These are phyloP conservation scores for Moniliophthora roreri DNA, from an alignment of 1,284 basidiomycete species.

Conservation along the genomic window DNA sequence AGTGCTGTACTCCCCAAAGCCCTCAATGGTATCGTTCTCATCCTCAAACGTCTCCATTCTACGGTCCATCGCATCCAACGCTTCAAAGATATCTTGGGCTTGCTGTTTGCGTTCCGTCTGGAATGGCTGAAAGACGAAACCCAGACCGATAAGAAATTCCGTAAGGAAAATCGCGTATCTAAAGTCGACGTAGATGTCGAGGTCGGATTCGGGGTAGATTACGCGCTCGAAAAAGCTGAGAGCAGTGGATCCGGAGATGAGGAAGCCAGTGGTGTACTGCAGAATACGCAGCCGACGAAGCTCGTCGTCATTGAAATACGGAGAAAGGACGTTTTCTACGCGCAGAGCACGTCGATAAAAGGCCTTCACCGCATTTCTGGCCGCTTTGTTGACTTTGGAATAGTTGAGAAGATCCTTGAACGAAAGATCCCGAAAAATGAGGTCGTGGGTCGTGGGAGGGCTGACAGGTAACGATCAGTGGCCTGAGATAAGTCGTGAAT, in stretches of 20 bases:
- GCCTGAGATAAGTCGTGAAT: too few species aligned
- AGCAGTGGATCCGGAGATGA: slow-evolving; percentile 5
- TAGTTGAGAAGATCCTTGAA: neutral
- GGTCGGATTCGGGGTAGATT: neutral
- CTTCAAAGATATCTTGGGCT: neutral
- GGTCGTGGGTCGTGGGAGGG: neutral
- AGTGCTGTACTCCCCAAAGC: neutral
- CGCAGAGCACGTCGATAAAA: neutral
- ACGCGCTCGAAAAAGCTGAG: slow-evolving; percentile 1
- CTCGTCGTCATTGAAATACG: neutral
- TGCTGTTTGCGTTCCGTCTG: neutral
- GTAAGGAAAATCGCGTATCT: neutral
- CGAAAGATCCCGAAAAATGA: neutral
- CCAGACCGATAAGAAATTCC: neutral
- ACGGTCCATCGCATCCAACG: neutral
- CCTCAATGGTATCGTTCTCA: neutral
- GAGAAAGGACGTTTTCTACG: neutral
- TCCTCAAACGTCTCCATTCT: neutral
- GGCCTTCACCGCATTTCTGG: neutral
- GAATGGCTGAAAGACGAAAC: neutral
- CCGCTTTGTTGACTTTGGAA: neutral
- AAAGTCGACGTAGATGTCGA: slow-evolving; percentile 3
- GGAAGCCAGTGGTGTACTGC: neutral
- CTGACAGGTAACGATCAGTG: neutral
- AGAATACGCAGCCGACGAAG: neutral